Evolutionary conservation across 2,329 filamentous ascomycete genomes (phyloP).

Genomic region (Penicillium palitans): DNA sequence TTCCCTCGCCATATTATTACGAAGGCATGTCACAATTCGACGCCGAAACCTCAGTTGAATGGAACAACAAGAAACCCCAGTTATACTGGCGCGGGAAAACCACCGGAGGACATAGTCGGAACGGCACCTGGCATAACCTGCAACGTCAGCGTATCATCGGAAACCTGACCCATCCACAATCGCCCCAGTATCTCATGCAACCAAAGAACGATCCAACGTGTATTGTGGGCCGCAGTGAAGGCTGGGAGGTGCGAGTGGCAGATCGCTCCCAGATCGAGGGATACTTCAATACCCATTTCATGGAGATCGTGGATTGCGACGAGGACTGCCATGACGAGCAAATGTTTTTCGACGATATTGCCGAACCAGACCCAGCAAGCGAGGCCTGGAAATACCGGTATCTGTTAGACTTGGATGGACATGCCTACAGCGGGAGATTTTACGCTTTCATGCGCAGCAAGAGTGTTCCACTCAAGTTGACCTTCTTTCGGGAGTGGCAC

Average conservation of each 20-base stretch:
- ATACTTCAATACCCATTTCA: slow-evolving; percentile 80
- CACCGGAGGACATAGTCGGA: slow-evolving; percentile 79
- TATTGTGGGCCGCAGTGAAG: not conserved
- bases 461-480: slow-evolving; percentile 54
- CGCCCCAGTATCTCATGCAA: slow-evolving; percentile 53
- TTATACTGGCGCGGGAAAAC: slow-evolving; percentile 96
- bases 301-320: slow-evolving; percentile 81
- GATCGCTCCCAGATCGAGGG: slow-evolving; percentile 60
- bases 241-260: slow-evolving; percentile 1
- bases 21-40: slow-evolving; percentile 4
- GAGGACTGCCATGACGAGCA: slow-evolving; percentile 78
- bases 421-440: slow-evolving; percentile 57
- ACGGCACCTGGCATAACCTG: slow-evolving; percentile 79
- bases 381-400: slow-evolving; percentile 69
- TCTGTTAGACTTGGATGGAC: slow-evolving; percentile 57
- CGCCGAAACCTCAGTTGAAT: not conserved
- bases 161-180: slow-evolving; percentile 67
- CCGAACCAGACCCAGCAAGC: slow-evolving; percentile 65
- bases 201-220: slow-evolving; percentile 50
- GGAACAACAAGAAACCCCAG: slow-evolving; percentile 59
- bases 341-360: slow-evolving; percentile 69
- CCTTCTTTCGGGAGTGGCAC: slow-evolving; percentile 59
- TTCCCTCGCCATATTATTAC: slow-evolving; percentile 18
- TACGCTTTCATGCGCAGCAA: slow-evolving; percentile 53
- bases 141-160: slow-evolving; percentile 79